These are phyloP conservation scores for Xylariaceae sp. DNA, from an alignment of 2,329 filamentous ascomycete species.

Conservation along the genomic window DNA sequence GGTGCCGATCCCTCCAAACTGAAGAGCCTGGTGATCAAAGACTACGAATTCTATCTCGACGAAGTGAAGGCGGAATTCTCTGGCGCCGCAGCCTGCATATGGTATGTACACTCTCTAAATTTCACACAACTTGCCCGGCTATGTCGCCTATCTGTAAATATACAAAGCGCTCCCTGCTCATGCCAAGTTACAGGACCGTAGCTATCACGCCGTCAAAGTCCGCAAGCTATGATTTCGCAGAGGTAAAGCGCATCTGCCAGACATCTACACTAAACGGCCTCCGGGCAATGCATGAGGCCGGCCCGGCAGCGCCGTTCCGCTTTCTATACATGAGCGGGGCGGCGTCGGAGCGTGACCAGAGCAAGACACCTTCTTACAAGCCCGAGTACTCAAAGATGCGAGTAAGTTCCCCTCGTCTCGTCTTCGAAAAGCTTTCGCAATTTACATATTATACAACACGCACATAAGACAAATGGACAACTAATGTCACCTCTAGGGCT, in stretches of 20 bases:
- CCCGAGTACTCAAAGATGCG: conserved; percentile 43
- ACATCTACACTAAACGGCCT: conserved; percentile 23
- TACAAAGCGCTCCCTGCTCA: too few relatives aligned
- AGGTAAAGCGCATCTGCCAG: conserved; percentile 26
- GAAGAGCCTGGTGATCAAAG: conserved; percentile 35
- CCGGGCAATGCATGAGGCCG: conserved; percentile 26
- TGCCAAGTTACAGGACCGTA: conserved; percentile 23
- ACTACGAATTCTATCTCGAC: conserved; percentile 40
- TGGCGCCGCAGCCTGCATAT: conserved; percentile 38
- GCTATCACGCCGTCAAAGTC: conserved; percentile 26
- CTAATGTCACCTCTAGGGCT: conserved; percentile 4
- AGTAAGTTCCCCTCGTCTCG: conserved; percentile 31
- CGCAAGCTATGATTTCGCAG: conserved; percentile 15
- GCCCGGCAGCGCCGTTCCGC: conserved; percentile 27
- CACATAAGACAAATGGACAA: not conserved
- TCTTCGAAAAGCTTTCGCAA: not conserved
- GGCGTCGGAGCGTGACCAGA: conserved; percentile 41
- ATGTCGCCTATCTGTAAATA: not conserved
- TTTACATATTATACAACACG: not conserved
- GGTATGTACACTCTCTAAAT: conserved; percentile 12
- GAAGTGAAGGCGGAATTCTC: conserved; percentile 36
- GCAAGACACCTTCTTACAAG: conserved; percentile 36
- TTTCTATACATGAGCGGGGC: conserved; percentile 42
- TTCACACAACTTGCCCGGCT: not conserved
- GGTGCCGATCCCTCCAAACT: conserved; percentile 34